Conservation (phyloP, 352 stramenopile species). For the Globisporangium recalcitrans region DNA sequence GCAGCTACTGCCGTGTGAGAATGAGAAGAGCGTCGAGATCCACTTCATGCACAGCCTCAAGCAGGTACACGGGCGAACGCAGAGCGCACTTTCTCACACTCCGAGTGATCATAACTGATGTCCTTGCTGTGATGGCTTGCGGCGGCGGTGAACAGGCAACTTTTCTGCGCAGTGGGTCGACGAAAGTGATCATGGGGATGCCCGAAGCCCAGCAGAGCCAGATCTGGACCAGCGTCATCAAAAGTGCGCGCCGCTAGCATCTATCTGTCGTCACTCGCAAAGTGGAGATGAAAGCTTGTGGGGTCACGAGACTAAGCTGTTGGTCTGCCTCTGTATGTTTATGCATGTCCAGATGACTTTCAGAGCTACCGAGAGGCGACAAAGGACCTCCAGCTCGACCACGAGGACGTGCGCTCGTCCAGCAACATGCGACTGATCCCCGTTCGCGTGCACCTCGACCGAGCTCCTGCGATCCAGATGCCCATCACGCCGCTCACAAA, state of each 20-base stretch:
- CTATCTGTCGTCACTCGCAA: neutral
- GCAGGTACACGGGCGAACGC: conserved; percentile 24
- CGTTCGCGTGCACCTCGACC: conserved; percentile 56
- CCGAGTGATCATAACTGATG: neutral
- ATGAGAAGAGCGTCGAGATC: conserved; percentile 66
- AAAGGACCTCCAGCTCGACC: conserved; percentile 34
- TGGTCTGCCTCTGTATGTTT: neutral
- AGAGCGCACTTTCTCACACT: neutral
- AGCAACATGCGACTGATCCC: conserved; percentile 43
- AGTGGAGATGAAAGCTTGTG: neutral
- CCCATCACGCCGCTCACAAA: conserved; percentile 48
- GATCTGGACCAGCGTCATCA: conserved; percentile 71
- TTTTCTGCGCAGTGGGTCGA: conserved; percentile 69
- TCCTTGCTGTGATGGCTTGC: neutral
- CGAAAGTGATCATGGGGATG: conserved; percentile 76
- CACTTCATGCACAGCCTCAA: conserved; percentile 87
- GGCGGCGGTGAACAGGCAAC: conserved; percentile 24
- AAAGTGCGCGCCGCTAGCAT: conserved; percentile 35
- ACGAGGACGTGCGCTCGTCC: conserved; percentile 28
- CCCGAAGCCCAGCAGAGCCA: conserved; percentile 74
- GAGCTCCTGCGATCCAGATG: conserved; percentile 62
- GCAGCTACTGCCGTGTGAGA: conserved; percentile 66
- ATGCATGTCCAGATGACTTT: conserved; percentile 34
- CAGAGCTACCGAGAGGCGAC: conserved; percentile 52
- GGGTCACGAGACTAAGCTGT: too few species aligned